Conservation (phyloP, 495 filamentous ascomycete genomes). For the Tuber aestivum region DNA sequence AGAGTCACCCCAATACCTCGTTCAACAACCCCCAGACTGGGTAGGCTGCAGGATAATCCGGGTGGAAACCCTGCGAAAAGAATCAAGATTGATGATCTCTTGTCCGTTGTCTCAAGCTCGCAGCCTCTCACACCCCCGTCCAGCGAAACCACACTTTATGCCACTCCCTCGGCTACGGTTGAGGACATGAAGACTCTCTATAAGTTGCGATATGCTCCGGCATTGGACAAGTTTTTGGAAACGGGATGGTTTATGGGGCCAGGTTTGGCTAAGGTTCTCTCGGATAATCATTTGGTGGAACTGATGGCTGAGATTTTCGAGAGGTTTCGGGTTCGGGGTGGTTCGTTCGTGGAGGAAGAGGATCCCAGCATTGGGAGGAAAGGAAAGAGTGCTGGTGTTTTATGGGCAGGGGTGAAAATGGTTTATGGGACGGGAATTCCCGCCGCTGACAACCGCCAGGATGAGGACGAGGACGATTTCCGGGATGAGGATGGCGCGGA, state of each 20-base stretch:
- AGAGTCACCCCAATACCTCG: slow-evolving; percentile 37
- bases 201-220: slow-evolving; percentile 29
- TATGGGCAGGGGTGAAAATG: slow-evolving; percentile 41
- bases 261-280: slow-evolving; percentile 26
- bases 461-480: slow-evolving; percentile 23
- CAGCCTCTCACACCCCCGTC: slow-evolving; percentile 42
- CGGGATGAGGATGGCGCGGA: slow-evolving; percentile 34
- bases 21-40: slow-evolving; percentile 29
- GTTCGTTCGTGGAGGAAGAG: slow-evolving; percentile 39
- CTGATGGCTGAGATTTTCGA: slow-evolving; percentile 39
- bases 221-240: slow-evolving; percentile 36
- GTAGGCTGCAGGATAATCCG: slow-evolving; percentile 29
- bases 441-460: slow-evolving; percentile 33
- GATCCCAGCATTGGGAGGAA: slow-evolving; percentile 35
- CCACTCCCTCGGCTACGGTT: slow-evolving; percentile 31
- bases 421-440: slow-evolving; percentile 40
- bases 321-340: slow-evolving; percentile 36
- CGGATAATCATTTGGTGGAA: slow-evolving; percentile 31
- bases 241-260: slow-evolving; percentile 36
- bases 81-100: slow-evolving; percentile 42
- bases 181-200: slow-evolving; percentile 35
- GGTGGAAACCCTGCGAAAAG: slow-evolving; percentile 38
- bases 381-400: slow-evolving; percentile 32
- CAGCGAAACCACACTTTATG: slow-evolving; percentile 34
- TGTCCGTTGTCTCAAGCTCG: slow-evolving; percentile 36